Evolutionary conservation across 768 basidiomycete species (phyloP), one percentile per base, ranked within the genome.

Genomic region (Mrakia gelida): DNA sequence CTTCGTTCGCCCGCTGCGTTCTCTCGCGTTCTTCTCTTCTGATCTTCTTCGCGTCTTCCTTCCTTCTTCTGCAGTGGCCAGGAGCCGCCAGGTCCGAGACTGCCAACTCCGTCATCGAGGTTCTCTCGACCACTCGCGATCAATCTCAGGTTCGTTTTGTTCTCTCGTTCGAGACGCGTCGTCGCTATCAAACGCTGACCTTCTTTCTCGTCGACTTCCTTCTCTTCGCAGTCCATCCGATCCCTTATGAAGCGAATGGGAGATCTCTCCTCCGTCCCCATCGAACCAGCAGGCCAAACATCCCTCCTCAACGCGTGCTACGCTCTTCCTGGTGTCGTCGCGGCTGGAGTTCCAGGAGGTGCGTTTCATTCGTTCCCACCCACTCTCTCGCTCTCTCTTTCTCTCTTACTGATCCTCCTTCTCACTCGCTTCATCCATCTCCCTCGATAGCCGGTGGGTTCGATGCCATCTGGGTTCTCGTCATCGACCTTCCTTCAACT

Each of bases 321-420:
- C 23, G 85, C 88, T 21, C 88, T 91, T 80, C 89, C 92, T 4
- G 97, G 97, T 41, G 91, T 98, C 26, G 88, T 98, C 56, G 94
- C 93, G 30, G 95, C 95, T 34, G 96, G 96, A 28, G 97, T 98
- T 7, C 97, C 97, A 9, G 97, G 97, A 61, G 95, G 95, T 95
- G 82, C 81, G 91, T 72, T 6, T 21, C 30, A 34, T 71, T n/a
- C 3, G n/a, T 41, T 70, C 71, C 62, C 62, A 45, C 54, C n/a
- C 32, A 23, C n/a, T 34, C 41, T 23, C 63, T 41, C 13, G 43
- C 49, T 30, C 1, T 5, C 52, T 26, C 28, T 32, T 45, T 43
- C 65, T 0, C 28, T 28, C 34, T 2, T 8, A 3, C 30, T 30
- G 16, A 30, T 41, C n/a, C 45, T 49, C 8, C 28, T 34, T 34